Base-by-base conservation (phyloP, 2,329 filamentous ascomycete genomes). In the Orbilia oligospora region DNA sequence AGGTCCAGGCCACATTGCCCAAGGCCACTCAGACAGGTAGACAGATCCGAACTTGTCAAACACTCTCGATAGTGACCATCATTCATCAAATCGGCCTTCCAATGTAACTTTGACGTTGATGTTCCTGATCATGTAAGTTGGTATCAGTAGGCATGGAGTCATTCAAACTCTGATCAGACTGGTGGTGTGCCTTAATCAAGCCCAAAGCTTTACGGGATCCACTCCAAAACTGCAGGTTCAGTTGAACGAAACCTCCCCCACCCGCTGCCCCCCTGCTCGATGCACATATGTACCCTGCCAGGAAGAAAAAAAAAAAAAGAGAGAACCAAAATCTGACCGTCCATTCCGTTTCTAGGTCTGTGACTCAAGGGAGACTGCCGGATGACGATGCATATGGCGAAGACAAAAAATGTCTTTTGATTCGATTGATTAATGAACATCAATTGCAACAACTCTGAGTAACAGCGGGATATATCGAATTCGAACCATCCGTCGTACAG, bases 101-200 rank as follows among this genome's bases (percentile, higher is more conserved):
- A n/a, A 72, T 72, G 69, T 49, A 72, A 58, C 69, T 72, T 48
- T 66, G 46, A 22, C 9, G 33, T 36, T 24, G 22, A 16, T 24
- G 9, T 46, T 20, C 3, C 18, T 20, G n/a, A 4, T 18, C 4
- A 20, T 63, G n/a, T n/a, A n/a, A n/a, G n/a, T n/a, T n/a, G n/a
- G n/a, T n/a, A n/a, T n/a, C n/a, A n/a, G n/a, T n/a, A n/a, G n/a
- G n/a, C n/a, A n/a, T n/a, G n/a, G n/a, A 66, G 58, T 72, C 69
- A 66, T 55, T 30, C 27, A 30, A 30, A 44, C 2, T 6, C 33
- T 12, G 63, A 55, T 33, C 66, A 69, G 66, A 58, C 72, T 64
- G 71, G 36, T 66, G 65, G 72, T 76, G 56, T 30, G 72, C 72
- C 72, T 76, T 76, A 68, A 61, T 55, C 53, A 16, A 61, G 58